These are phyloP conservation scores for Mycena capillaripes DNA, from an alignment of 768 basidiomycete species.

Conservation along the genomic window DNA sequence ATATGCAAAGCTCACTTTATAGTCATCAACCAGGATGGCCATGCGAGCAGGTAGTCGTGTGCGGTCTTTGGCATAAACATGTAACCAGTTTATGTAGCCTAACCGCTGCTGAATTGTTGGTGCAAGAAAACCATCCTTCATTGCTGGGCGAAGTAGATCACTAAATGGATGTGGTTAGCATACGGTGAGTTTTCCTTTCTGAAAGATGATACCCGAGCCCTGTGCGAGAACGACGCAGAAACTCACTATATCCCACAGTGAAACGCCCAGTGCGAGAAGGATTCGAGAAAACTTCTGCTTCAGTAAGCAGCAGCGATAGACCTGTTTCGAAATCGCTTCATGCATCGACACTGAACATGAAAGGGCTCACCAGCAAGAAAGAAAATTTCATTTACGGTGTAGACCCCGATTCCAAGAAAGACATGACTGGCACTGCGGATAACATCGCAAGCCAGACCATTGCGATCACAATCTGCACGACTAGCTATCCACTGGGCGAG, in stretches of 20 bases:
- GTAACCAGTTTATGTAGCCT: not conserved
- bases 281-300: not conserved
- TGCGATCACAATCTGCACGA: not conserved
- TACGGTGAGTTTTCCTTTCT: not conserved
- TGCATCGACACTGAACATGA: not conserved
- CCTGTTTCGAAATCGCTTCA: not conserved
- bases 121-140: not conserved
- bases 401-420: not conserved
- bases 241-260: not conserved
- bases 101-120: not conserved
- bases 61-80: not conserved
- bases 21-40: not conserved
- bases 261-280: not conserved
- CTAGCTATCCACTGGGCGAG: too few species aligned
- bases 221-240: not conserved
- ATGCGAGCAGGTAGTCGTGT: not conserved
- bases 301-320: not conserved
- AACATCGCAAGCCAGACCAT: not conserved
- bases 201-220: not conserved
- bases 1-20: not conserved
- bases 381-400: not conserved
- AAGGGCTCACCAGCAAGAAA: not conserved
- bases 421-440: not conserved
- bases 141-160: not conserved
- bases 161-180: not conserved